Conservation (phyloP, 2,329 filamentous ascomycete species). For the Ophiostoma pallidulum region DNA sequence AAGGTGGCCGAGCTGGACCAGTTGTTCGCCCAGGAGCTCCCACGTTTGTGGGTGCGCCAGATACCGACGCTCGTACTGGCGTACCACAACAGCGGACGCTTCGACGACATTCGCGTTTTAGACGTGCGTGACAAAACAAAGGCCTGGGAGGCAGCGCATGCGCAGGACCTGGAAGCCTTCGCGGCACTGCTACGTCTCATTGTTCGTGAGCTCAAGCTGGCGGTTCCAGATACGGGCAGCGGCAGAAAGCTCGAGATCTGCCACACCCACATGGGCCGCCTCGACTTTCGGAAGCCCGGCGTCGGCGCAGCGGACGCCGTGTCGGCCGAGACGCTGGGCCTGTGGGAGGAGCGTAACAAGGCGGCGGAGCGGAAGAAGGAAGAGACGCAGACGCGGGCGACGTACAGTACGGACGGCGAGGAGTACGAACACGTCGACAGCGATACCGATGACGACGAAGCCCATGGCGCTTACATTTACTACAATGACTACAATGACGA, state of each 20-base stretch:
- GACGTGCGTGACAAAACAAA: constrained; percentile 24
- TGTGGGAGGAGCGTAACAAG: constrained; percentile 17
- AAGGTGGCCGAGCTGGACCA: constrained; percentile 18
- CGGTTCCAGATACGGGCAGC: not conserved
- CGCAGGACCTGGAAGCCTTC: constrained; percentile 23
- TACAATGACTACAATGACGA: no score
- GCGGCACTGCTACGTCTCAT: constrained; percentile 22
- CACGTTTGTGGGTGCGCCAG: constrained; percentile 33
- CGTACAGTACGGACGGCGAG: no score
- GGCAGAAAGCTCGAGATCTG: constrained; percentile 20
- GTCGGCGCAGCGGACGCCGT: constrained; percentile 17
- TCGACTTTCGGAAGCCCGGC: constrained; percentile 21
- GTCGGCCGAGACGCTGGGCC: constrained; percentile 20
- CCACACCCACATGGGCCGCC: constrained; percentile 8
- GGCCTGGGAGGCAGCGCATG: constrained; percentile 29
- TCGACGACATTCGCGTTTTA: constrained; percentile 27
- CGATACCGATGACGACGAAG: no score
- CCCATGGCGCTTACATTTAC: no score
- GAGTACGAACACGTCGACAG: no score
- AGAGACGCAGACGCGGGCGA: no score
- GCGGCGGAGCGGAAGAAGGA: no score
- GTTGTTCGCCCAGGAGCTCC: constrained; percentile 28
- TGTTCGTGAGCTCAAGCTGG: constrained; percentile 11
- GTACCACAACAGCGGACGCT: constrained; percentile 28
- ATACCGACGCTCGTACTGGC: constrained; percentile 32